Evolutionary conservation across 1,139 yeast species (phyloP).

Genomic region (Lodderomyces metapsilosis): DNA sequence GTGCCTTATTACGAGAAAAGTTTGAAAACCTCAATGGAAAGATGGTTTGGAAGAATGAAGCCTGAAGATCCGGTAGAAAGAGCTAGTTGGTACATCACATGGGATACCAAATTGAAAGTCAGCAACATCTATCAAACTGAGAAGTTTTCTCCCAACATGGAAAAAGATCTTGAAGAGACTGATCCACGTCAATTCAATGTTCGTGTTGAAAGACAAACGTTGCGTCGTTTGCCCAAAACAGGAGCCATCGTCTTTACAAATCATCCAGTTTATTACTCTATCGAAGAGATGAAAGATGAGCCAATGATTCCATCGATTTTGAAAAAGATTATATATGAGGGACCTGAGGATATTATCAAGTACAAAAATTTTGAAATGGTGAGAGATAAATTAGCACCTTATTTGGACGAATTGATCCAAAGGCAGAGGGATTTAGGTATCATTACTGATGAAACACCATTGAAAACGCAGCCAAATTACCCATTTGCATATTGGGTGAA

Average conservation of each 20-base stretch:
- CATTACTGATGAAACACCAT: conserved; percentile 54
- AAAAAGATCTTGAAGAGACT: conserved; percentile 30
- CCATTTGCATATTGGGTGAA: conserved; percentile 58
- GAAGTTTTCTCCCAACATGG: conserved; percentile 27
- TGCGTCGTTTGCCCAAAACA: conserved; percentile 48
- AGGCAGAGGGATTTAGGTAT: conserved; percentile 59
- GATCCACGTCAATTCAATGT: conserved; percentile 51
- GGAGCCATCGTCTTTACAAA: conserved; percentile 55
- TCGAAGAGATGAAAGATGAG: conserved; percentile 78
- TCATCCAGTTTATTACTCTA: conserved; percentile 67
- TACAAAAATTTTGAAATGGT: conserved; percentile 60
- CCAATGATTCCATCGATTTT: conserved; percentile 68
- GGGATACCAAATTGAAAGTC: conserved; percentile 62
- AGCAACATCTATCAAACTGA: conserved; percentile 55
- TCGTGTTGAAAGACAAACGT: conserved; percentile 57
- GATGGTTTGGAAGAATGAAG: conserved; percentile 64
- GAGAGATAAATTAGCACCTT: conserved; percentile 58
- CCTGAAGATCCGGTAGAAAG: conserved; percentile 65
- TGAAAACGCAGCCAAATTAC: conserved; percentile 59
- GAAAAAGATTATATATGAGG: conserved; percentile 61
- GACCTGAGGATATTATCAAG: conserved; percentile 61
- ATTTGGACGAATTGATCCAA: conserved; percentile 54
- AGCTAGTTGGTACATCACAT: conserved; percentile 73
- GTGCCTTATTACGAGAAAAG: conserved; percentile 74
- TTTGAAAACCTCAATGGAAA: conserved; percentile 69